phyloP scores from a whole-genome alignment of 257 asterid species.

The Gentiana macrophylla region DNA sequence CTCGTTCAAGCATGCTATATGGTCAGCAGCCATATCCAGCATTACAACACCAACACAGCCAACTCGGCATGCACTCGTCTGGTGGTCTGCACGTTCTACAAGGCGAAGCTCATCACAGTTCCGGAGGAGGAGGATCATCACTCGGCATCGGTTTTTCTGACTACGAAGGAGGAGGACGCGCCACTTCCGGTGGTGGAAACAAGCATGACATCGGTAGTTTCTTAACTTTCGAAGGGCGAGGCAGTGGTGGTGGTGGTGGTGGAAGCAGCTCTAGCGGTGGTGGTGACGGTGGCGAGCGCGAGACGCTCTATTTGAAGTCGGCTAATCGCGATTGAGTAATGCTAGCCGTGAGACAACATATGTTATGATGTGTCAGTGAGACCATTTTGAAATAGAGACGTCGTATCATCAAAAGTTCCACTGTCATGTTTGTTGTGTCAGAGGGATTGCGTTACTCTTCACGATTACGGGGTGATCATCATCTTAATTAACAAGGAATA shows the following conservation, averaged over 20 bases:
- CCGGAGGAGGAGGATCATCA: constrained; percentile 19
- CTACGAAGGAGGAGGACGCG: constrained; percentile 19
- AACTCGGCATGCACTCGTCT: constrained; percentile 57
- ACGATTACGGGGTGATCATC: too few relatives aligned
- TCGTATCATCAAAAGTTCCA: too few relatives aligned
- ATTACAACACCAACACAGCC: constrained; percentile 66
- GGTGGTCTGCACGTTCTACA: constrained; percentile 66
- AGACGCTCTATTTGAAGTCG: constrained; percentile 52
- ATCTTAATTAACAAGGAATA: too few relatives aligned
- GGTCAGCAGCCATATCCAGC: constrained; percentile 68
- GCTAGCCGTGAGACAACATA: too few relatives aligned
- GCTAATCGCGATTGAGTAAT: constrained; percentile 9
- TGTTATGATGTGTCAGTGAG: too few relatives aligned
- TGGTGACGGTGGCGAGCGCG: constrained; percentile 40
- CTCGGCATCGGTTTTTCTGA: constrained; percentile 46
- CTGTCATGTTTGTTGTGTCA: too few relatives aligned
- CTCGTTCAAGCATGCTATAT: constrained; percentile 69
- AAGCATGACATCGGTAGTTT: constrained; percentile 52
- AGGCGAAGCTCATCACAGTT: constrained; percentile 45
- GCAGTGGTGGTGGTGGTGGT: constrained; percentile 13
- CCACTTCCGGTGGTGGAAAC: constrained; percentile 26
- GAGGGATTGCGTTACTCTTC: too few relatives aligned
- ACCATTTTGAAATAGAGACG: too few relatives aligned
- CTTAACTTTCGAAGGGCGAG: constrained; percentile 33
- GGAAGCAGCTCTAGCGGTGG: constrained; percentile 20